Conservation (phyloP, 2,329 filamentous ascomycete species). For the Aspergillus latus region DNA sequence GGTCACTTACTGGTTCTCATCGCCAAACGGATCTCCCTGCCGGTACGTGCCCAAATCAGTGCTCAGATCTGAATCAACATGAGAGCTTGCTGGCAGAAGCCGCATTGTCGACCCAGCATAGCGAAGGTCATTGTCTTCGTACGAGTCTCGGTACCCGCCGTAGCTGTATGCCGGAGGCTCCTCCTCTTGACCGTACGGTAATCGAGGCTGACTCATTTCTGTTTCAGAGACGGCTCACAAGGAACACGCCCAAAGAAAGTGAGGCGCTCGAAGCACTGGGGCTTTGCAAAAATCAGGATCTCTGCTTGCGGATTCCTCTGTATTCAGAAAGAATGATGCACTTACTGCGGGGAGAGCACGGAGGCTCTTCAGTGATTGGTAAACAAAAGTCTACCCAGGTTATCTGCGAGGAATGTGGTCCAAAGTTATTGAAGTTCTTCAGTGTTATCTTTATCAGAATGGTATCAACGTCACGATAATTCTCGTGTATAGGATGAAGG, state of each 20-base stretch:
- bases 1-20: constrained; percentile 17
- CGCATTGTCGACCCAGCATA: constrained; percentile 44
- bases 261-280: background rate
- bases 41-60: constrained; percentile 29
- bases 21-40: constrained; percentile 24
- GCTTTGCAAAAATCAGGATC: constrained; percentile 3
- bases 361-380: background rate
- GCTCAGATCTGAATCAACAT: constrained; percentile 36
- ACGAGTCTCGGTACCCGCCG: constrained; percentile 32
- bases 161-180: constrained; percentile 44
- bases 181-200: constrained; percentile 42
- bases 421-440: background rate
- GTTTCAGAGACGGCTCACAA: background rate
- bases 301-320: background rate
- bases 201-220: constrained; percentile 26
- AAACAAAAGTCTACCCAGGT: background rate
- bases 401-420: constrained; percentile 1
- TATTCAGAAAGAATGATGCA: constrained; percentile 5
- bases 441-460: background rate
- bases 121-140: constrained; percentile 31
- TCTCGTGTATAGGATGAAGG: background rate
- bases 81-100: constrained; percentile 43
- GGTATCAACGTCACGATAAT: background rate
- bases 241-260: constrained; percentile 7
- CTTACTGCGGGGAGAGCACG: constrained; percentile 5